These are phyloP conservation scores for Tolypocladium capitatum DNA, from an alignment of 2,329 filamentous ascomycete species.

Conservation along the genomic window DNA sequence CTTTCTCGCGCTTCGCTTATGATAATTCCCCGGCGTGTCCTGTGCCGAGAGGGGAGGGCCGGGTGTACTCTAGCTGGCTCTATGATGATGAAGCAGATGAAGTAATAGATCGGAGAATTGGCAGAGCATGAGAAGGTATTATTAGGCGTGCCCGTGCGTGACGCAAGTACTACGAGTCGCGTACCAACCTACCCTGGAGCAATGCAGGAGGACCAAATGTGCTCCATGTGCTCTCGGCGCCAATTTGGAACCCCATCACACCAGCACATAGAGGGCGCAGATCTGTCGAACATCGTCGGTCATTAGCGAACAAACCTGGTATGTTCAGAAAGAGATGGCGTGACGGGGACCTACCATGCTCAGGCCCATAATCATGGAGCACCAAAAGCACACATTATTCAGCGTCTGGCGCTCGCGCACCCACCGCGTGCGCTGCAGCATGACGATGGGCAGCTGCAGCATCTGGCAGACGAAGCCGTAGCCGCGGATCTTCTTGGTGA, in stretches of 20 bases:
- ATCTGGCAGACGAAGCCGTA: constrained; percentile 95
- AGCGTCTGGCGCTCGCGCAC: constrained; percentile 63
- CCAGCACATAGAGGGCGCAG: constrained; percentile 37
- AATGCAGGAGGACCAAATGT: no score
- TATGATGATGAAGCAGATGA: constrained; percentile 27
- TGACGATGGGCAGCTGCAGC: constrained; percentile 91
- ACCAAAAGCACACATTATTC: constrained; percentile 87
- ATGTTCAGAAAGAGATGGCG: not conserved
- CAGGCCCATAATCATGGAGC: constrained; percentile 76
- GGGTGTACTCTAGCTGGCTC: constrained; percentile 27
- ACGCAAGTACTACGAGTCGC: not conserved
- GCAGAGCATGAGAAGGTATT: not conserved
- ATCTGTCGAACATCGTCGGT: constrained; percentile 22
- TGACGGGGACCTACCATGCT: constrained; percentile 49
- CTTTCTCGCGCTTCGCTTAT: constrained; percentile 15
- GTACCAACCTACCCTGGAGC: not conserved
- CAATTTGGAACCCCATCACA: not conserved
- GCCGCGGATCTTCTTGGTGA: constrained; percentile 89
- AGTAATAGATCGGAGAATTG: constrained; percentile 24
- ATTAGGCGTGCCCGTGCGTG: not conserved
- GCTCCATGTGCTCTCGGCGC: no score
- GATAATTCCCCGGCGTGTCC: constrained; percentile 20
- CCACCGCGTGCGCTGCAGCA: constrained; percentile 69
- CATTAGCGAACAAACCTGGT: constrained; percentile 2
- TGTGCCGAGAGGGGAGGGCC: constrained; percentile 8